Base-by-base conservation (phyloP, 768 basidiomycete species). In the Grammothele lineata region DNA sequence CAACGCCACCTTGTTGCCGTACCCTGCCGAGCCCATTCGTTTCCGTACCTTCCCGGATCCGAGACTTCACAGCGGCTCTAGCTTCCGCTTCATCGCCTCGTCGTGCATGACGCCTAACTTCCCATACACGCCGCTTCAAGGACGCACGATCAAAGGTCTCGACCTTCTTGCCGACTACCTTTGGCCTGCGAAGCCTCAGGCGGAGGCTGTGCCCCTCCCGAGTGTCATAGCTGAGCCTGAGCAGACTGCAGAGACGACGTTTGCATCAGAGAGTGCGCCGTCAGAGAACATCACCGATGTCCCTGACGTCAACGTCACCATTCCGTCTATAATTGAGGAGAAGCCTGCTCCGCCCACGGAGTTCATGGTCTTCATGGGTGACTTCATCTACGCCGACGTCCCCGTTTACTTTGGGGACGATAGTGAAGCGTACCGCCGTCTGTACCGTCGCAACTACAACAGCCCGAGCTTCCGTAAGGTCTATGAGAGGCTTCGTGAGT, bases 21-120 rank as follows among this genome's bases (percentile, higher is more conserved):
- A 75, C 60, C 78, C 80, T 14, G 42, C 56, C 12, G 56, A 57
- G 5, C 77, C 82, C 6, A 73, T 85, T 37, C 62, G 63, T 18
- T 89, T 91, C 70, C 77, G 69, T 48, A 91, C 87, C 7, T 86
- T 84, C 65, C 86, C 87, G 3, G 87, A 90, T 60, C 74, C 83
- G 7, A 71, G 76, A 9, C 70, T 86, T 18, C 58, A 72, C 7
- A 62, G 68, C 19, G 76, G 77, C 23, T 67, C 66, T 25, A 76
- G 76, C 59, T 87, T 85, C 69, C 78, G 81, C 40, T 91, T 89
- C 62, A 60, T 87, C 18, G 78, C 77, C 15, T 72, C 83, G 1
- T 83, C 80, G 4, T 89, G 87, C 59, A 67, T 81, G 37, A 76
- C 71, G 5, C 81, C 84, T 10, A 87, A 86, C 55, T 89, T 85